These are phyloP conservation scores for Daldinia loculata DNA, from an alignment of 495 filamentous ascomycete species.

Conservation along the genomic window DNA sequence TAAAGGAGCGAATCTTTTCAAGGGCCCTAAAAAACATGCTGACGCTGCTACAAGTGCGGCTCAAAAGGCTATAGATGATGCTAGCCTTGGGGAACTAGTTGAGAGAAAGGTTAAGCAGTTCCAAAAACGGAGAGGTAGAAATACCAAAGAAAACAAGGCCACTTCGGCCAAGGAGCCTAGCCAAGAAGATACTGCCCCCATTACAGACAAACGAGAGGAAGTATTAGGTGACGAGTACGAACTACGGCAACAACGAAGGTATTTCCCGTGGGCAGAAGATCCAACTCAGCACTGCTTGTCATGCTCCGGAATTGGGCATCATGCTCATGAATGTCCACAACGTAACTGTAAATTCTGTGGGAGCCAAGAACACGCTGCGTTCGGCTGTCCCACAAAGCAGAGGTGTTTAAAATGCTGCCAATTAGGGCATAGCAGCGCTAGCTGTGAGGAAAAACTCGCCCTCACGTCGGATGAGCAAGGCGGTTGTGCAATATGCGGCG, in stretches of 20 bases:
- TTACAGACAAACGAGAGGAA: not conserved
- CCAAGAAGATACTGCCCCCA: not conserved
- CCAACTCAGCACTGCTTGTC: conserved; percentile 47
- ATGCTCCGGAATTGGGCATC: conserved; percentile 52
- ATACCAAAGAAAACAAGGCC: not conserved
- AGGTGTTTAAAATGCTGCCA: conserved; percentile 54
- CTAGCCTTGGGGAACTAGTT: not conserved
- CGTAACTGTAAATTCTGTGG: conserved; percentile 49
- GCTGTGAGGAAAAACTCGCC: conserved; percentile 50
- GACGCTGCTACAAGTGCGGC: conserved; percentile 13
- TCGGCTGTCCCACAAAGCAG: conserved; percentile 47
- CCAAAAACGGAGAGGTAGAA: not conserved
- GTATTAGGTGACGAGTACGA: conserved; percentile 29
- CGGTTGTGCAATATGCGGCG: conserved; percentile 51
- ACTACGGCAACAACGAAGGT: conserved; percentile 42
- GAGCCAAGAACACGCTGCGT: conserved; percentile 43
- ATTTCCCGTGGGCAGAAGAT: conserved; percentile 50
- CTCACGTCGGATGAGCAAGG: conserved; percentile 44
- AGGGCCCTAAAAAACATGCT: conserved; percentile 17
- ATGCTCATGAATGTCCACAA: conserved; percentile 43
- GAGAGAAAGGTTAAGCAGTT: not conserved
- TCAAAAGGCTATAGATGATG: conserved; percentile 15
- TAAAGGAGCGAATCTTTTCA: conserved; percentile 22
- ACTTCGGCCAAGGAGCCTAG: not conserved
- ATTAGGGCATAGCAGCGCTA: conserved; percentile 45